Conservation (phyloP, 805 yeast genomes). For the Cyberlindnera euphorbiiphila region DNA sequence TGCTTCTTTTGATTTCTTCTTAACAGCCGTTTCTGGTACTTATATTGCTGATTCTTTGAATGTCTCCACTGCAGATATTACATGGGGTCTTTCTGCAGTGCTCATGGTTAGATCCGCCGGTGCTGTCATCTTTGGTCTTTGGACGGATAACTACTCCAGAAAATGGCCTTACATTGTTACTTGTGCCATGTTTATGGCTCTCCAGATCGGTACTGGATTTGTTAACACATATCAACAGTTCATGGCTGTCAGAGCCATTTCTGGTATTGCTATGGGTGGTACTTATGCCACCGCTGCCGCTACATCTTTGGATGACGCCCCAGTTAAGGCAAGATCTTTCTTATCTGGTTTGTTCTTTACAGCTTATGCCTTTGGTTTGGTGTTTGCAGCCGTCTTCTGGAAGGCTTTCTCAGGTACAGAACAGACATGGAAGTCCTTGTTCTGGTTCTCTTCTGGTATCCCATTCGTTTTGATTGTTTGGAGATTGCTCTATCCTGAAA, state of each 20-base stretch:
- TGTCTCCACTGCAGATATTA: conserved; percentile 45
- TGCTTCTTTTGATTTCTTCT: conserved; percentile 71
- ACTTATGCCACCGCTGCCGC: conserved; percentile 43
- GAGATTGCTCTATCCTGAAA: conserved; percentile 58
- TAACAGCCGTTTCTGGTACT: conserved; percentile 55
- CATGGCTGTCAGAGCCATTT: conserved; percentile 57
- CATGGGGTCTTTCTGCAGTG: conserved; percentile 74
- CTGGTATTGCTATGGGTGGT: conserved; percentile 56
- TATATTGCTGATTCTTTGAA: conserved; percentile 48
- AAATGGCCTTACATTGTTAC: conserved; percentile 63
- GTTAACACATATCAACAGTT: conserved; percentile 53
- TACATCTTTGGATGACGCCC: conserved; percentile 58
- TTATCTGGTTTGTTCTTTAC: conserved; percentile 57
- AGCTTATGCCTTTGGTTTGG: conserved; percentile 63
- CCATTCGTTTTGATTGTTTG: conserved; percentile 55
- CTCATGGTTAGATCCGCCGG: conserved; percentile 71
- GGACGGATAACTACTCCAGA: conserved; percentile 62
- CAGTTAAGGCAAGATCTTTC: conserved; percentile 56
- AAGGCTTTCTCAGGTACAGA: conserved; percentile 50
- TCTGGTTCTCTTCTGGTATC: conserved; percentile 69
- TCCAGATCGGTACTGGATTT: conserved; percentile 68
- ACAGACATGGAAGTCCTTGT: conserved; percentile 64
- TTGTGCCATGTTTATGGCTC: conserved; percentile 44
- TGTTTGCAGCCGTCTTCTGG: conserved; percentile 59
- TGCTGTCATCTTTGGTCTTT: conserved; percentile 60